Evolutionary conservation across 371 early-diverging fungal genomes (phyloP), one percentile per base, ranked within the genome.

Genomic region (Rhizopus delemar): DNA sequence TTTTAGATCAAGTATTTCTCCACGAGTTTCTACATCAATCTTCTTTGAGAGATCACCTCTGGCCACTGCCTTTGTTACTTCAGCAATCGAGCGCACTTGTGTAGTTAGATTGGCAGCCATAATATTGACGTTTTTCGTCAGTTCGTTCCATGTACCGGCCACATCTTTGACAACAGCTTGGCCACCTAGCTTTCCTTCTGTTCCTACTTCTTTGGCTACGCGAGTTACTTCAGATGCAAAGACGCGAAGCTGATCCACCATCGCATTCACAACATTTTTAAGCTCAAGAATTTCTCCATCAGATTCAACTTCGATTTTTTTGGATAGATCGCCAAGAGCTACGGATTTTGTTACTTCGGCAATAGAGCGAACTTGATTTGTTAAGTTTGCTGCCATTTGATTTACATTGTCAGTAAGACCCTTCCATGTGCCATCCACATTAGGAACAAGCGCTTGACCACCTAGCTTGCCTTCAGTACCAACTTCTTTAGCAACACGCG

Each of bases 211-310:
- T 46, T 64, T 67, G 1, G 86, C 75, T 0, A 86, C 86, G 34
- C 86, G 70, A 1, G 82, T 75, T 11, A 83, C 84, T 62, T 83
- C 84, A 4, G 78, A 63, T 3, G 82, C 77, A 60, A 83, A 83
- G 1, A 77, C 70, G 33, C 62, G 55, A 0, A 84, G 63, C 48
- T 84, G 86, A 57, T 83, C 82, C 50, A 88, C 66, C 87, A 89
- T 89, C 56, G 84, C 78, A 63, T 89, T 87, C 56, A 89, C 88
- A 53, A 83, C 86, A 49, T 84, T 82, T 63, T 89, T 88, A 31
- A 89, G 77, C 22, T 68, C 66, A 35, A 81, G 78, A 77, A 87
- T 87, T 69, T 89, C 88, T 36, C 88, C 88, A 32, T 78, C 69
- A 0, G 84, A 81, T 48, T 86, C 85, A 9, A 87, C 80, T 6